These are phyloP conservation scores for Magnusiomyces sp. DNA, from an alignment of 1,139 yeast species.

Conservation along the genomic window DNA sequence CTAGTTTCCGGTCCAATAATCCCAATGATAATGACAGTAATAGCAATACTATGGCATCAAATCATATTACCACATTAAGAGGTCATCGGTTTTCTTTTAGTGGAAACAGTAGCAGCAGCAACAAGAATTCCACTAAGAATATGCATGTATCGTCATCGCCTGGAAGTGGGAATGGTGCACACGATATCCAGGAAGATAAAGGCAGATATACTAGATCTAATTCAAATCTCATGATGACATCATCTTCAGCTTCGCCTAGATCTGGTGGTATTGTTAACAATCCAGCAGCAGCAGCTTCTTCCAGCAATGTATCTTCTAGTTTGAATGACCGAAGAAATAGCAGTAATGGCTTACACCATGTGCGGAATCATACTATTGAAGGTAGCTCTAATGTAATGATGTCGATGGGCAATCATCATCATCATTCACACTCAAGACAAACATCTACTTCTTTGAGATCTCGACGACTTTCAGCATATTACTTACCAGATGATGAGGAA, in stretches of 20 bases:
- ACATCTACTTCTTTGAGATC: background rate
- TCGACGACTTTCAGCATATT: constrained; percentile 5
- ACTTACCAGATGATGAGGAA: background rate
- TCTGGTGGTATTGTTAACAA: background rate
- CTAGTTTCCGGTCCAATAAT: constrained; percentile 6
- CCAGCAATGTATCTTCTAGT: background rate
- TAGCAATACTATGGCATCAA: background rate
- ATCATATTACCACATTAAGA: background rate
- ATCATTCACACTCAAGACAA: constrained; percentile 1
- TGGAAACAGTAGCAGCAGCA: background rate
- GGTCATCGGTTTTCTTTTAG: background rate
- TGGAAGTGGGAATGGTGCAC: background rate
- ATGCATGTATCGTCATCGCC: background rate
- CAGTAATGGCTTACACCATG: background rate
- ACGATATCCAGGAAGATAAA: too few relatives aligned
- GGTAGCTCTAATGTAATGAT: too few relatives aligned
- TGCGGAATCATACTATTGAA: background rate
- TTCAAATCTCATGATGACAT: too few relatives aligned
- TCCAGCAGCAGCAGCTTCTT: background rate
- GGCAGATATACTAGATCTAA: too few relatives aligned
- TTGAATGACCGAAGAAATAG: background rate
- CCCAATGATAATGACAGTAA: background rate
- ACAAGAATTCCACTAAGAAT: background rate
- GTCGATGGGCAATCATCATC: background rate
- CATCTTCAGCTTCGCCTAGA: too few relatives aligned